A percentile compares a stretch with the other conserved stretches of the same genome.
Conservation (phyloP, 1,284 basidiomycete species). For the Rhodotorula sp. region DNA sequence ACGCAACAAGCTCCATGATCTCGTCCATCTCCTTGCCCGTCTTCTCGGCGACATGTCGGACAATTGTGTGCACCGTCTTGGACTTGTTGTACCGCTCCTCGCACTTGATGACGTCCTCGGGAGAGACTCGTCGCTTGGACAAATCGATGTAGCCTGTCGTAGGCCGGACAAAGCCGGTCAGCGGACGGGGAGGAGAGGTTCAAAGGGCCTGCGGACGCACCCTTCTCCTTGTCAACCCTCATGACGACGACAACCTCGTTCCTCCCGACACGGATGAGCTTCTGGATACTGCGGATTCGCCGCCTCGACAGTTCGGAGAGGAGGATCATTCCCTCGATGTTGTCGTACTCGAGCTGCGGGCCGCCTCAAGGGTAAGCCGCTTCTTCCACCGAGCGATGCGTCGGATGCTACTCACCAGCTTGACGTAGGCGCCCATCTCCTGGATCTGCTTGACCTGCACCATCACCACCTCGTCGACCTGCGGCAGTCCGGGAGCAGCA, state of each 20-base stretch:
- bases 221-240: slow-evolving; percentile 98
- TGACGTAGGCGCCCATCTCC: slow-evolving; percentile 99
- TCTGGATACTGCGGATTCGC: slow-evolving; percentile 97
- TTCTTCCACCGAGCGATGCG: background rate
- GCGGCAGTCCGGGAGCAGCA: background rate
- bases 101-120: slow-evolving; percentile 97
- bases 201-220: slow-evolving; percentile 53
- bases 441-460: slow-evolving; percentile 98
- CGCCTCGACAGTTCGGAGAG: slow-evolving; percentile 94
- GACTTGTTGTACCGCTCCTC: slow-evolving; percentile 99
- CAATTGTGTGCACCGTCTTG: slow-evolving; percentile 88
- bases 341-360: slow-evolving; percentile 90
- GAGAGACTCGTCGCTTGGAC: slow-evolving; percentile 97
- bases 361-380: background rate
- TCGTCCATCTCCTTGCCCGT: slow-evolving; percentile 65
- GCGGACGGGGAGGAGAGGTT: background rate
- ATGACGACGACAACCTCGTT: slow-evolving; percentile 99
- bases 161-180: background rate
- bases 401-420: slow-evolving; percentile 66
- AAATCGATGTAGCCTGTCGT: slow-evolving; percentile 91
- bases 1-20: slow-evolving; percentile 86
- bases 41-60: slow-evolving; percentile 90
- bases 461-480: slow-evolving; percentile 98
- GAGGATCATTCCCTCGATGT: slow-evolving; percentile 98
- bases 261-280: slow-evolving; percentile 93